Evolutionary conservation across 2,329 filamentous ascomycete species (phyloP), one percentile per base, ranked within the genome.

Genomic region (Venturia effusa): DNA sequence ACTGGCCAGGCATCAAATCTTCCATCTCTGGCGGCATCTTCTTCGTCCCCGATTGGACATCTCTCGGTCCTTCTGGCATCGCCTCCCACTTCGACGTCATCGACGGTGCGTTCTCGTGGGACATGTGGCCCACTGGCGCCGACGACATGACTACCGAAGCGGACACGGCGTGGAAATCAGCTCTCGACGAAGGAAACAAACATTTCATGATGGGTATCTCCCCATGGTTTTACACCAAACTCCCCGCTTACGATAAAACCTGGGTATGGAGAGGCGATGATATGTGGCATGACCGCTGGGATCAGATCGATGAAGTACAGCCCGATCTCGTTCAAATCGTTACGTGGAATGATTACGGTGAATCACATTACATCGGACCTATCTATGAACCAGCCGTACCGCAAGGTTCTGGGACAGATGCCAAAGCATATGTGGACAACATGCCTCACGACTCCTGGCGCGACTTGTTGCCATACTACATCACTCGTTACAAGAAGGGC

Each of bases 221-320:
- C 0, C 75, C 77, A 1, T 81, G 79, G 82, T 84, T 83, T 70
- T 81, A 71, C 71, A 85, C 84, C 60, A 81, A 84, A 65, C 74
- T 86, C 3, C 79, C 82, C 0, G 74, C 75, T 7, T 86, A 79
- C 68, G 71, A 74, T 51, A 87, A 87, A 73, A 84, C 85, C 69
- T 88, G 84, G 84, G 74, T 86, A 6, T 88, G 82, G 77, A 78
- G 79, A 27, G 82, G 83, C n/a, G 84, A 87, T 67, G 76, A 80
- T 64, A 72, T 87, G 15, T 88, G 85, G 84, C 80, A 78, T 66
- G 75, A 83, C 63, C 80, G 70, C 39, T 71, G 70, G 70, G 59
- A 68, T 27, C 66, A 71, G 59, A 61, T 62, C 64, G 22, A 64
- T 11, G 45, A 65, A 1, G 65, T 84, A 0, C 69, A 77, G 63